Evolutionary conservation across 2,329 filamentous ascomycete genomes (phyloP).

Genomic region (Ceratocystis papillata): DNA sequence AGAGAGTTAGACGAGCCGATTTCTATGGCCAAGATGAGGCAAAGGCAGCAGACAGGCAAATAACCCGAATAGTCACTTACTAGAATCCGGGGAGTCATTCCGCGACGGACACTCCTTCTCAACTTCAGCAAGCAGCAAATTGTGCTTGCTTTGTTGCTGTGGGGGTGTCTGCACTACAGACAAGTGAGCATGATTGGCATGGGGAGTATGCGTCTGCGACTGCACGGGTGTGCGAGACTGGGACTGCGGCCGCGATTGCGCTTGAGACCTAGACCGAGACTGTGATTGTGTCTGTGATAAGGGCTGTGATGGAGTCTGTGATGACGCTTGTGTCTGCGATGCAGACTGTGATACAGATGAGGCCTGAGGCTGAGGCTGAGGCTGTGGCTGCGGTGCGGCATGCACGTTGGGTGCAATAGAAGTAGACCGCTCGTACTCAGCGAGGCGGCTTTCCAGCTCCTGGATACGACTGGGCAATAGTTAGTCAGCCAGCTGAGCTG

Average conservation of each 20-base stretch:
- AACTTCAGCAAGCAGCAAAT: constrained; percentile 9
- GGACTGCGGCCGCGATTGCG: constrained; percentile 7
- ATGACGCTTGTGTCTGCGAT: not conserved
- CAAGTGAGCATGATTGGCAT: not conserved
- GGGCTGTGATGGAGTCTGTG: not conserved
- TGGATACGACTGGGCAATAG: constrained; percentile 24
- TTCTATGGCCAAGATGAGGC: too few relatives aligned
- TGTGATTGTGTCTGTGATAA: not conserved
- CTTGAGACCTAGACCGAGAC: not conserved
- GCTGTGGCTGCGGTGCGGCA: not conserved
- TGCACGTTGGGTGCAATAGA: not conserved
- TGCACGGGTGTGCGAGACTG: constrained; percentile 13
- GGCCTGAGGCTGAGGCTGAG: not conserved
- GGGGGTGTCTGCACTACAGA: not conserved
- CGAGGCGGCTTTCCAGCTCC: constrained; percentile 25
- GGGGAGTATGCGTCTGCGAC: constrained; percentile 16
- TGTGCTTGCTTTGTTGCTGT: constrained; percentile 7
- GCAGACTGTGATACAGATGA: not conserved
- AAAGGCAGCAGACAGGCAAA: not conserved
- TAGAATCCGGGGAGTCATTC: constrained; percentile 23
- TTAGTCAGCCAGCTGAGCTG: not conserved
- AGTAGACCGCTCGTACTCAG: constrained; percentile 24
- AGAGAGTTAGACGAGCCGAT: not conserved
- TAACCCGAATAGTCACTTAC: not conserved
- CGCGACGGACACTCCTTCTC: constrained; percentile 17